Evolutionary conservation across 192 early-diverging fungal species (phyloP).

Genomic region (Entomortierella chlamydospora): DNA sequence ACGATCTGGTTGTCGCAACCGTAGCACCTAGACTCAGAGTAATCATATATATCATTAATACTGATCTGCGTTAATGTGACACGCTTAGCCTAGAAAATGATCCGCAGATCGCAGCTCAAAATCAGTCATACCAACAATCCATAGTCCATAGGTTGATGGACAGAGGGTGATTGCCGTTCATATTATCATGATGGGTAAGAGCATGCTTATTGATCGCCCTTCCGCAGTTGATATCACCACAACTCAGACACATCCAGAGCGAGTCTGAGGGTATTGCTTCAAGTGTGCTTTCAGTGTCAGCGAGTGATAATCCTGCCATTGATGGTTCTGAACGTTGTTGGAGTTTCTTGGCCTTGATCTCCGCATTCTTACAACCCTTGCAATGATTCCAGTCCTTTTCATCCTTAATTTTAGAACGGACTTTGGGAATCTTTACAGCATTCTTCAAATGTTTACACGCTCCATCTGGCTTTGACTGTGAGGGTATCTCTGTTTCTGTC

Average conservation of each 20-base stretch:
- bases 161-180: slow-evolving; percentile 29
- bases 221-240: slow-evolving; percentile 52
- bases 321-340: slow-evolving; percentile 7
- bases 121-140: slow-evolving; percentile 35
- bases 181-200: slow-evolving; percentile 24
- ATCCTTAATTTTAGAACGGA: slow-evolving; percentile 9
- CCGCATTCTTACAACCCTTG: slow-evolving; percentile 19
- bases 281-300: neutral
- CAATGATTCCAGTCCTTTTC: slow-evolving; percentile 49
- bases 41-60: too few species aligned
- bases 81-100: too few species aligned
- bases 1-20: slow-evolving; percentile 30
- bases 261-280: slow-evolving; percentile 14
- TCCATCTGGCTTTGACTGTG: slow-evolving; percentile 3
- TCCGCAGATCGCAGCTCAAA: neutral
- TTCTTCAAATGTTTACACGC: slow-evolving; percentile 42
- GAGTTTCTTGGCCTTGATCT: slow-evolving; percentile 37
- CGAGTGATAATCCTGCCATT: neutral
- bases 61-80: too few species aligned
- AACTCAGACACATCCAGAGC: slow-evolving; percentile 50
- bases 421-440: slow-evolving; percentile 16
- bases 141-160: slow-evolving; percentile 33
- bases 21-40: slow-evolving; percentile 41
- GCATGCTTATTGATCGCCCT: slow-evolving; percentile 27
- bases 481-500: neutral